These are phyloP conservation scores for Trypanosoma theileri DNA, from an alignment of 208 protist genomes.

Conservation along the genomic window DNA sequence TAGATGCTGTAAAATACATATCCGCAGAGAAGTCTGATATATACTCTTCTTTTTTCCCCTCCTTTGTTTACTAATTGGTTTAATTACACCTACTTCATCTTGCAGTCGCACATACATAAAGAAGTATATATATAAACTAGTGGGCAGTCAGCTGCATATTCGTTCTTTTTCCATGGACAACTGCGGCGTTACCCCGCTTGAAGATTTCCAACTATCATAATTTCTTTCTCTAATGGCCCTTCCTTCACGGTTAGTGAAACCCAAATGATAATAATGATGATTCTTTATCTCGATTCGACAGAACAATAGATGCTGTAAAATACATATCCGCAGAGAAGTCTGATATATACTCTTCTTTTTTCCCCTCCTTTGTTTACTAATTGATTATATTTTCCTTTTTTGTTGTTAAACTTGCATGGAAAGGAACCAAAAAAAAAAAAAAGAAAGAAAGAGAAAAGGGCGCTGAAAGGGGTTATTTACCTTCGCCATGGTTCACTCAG, in stretches of 20 bases:
- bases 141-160: conserved; percentile 29
- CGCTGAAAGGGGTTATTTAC: no score
- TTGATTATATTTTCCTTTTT: background rate
- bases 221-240: background rate
- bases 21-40: conserved; percentile 34
- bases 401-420: background rate
- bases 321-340: conserved; percentile 30
- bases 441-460: no score
- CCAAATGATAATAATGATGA: conserved; percentile 10
- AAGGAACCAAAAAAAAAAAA: background rate
- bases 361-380: background rate
- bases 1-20: conserved; percentile 10
- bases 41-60: background rate
- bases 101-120: no score
- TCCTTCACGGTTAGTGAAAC: background rate
- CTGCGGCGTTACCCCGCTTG: conserved; percentile 32
- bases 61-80: background rate
- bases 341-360: conserved; percentile 10
- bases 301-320: conserved; percentile 10
- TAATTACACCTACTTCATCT: no score
- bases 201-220: conserved; percentile 4
- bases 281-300: conserved; percentile 24
- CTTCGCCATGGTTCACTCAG: no score
- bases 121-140: conserved; percentile 9
- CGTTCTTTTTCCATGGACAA: conserved; percentile 15